phyloP scores from a whole-genome alignment of 2,329 filamentous ascomycete genomes.

The Thielaviopsis euricoi region DNA sequence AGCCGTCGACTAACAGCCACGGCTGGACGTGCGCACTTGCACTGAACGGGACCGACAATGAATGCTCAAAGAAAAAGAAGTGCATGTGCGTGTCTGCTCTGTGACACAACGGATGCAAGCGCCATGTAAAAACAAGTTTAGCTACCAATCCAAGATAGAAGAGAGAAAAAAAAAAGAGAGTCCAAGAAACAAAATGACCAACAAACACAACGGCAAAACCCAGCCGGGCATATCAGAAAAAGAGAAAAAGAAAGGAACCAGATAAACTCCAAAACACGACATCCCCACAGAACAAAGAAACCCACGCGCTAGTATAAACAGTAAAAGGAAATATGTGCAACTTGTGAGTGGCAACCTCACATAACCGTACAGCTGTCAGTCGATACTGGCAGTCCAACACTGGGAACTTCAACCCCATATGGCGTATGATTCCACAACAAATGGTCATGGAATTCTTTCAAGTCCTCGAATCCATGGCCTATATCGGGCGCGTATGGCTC shows the following conservation, averaged over 20 bases:
- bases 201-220: not conserved
- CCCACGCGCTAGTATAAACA: not conserved
- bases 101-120: not conserved
- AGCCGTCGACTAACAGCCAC: no score
- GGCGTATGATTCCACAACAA: slow-evolving; percentile 38
- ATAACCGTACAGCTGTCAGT: slow-evolving; percentile 29
- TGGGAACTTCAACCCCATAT: slow-evolving; percentile 15
- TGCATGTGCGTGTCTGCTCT: not conserved
- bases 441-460: slow-evolving; percentile 35
- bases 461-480: slow-evolving; percentile 30
- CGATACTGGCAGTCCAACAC: slow-evolving; percentile 20
- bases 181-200: slow-evolving; percentile 3
- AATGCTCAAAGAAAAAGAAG: not conserved
- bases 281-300: not conserved
- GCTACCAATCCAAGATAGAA: not conserved
- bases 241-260: not conserved
- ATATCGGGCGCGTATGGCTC: slow-evolving; percentile 33
- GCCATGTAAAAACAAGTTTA: slow-evolving; percentile 1
- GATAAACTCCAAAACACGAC: not conserved
- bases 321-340: not conserved
- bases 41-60: not conserved
- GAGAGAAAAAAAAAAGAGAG: slow-evolving; percentile 1
- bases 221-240: not conserved
- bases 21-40: no score
- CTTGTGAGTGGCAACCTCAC: slow-evolving; percentile 18